These are phyloP conservation scores for Aplosporella prunicola DNA, from an alignment of 2,329 filamentous ascomycete genomes.

Conservation along the genomic window DNA sequence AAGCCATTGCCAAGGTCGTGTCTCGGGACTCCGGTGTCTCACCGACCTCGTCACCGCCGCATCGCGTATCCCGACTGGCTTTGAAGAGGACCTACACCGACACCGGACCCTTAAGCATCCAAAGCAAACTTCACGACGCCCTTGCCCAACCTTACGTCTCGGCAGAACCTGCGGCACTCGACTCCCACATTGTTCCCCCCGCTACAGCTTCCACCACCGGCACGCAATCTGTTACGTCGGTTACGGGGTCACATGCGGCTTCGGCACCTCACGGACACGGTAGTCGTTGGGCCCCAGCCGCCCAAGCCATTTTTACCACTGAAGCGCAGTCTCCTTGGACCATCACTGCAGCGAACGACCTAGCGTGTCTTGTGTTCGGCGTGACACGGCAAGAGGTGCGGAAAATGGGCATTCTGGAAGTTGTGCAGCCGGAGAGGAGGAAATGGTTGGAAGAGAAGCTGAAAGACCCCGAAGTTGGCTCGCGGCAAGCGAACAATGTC, in stretches of 20 bases:
- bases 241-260: slow-evolving; percentile 27
- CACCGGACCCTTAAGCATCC: slow-evolving; percentile 60
- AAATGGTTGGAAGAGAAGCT: slow-evolving; percentile 86
- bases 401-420: slow-evolving; percentile 89
- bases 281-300: slow-evolving; percentile 79
- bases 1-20: slow-evolving; percentile 14
- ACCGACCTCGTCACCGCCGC: slow-evolving; percentile 15
- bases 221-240: slow-evolving; percentile 21
- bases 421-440: slow-evolving; percentile 81
- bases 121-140: slow-evolving; percentile 76
- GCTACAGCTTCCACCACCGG: no score
- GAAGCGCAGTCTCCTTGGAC: slow-evolving; percentile 86
- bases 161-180: slow-evolving; percentile 36
- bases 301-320: slow-evolving; percentile 97
- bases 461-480: slow-evolving; percentile 49
- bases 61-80: slow-evolving; percentile 42
- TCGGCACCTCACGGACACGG: slow-evolving; percentile 67
- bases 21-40: slow-evolving; percentile 14
- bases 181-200: slow-evolving; percentile 39
- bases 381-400: slow-evolving; percentile 92
- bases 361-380: slow-evolving; percentile 97
- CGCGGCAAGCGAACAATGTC: slow-evolving; percentile 22
- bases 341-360: slow-evolving; percentile 88
- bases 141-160: slow-evolving; percentile 71
- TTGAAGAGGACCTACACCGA: slow-evolving; percentile 87